Base-by-base conservation (phyloP, 805 yeast genomes). In the Cyberlindnera subsufficiens region DNA sequence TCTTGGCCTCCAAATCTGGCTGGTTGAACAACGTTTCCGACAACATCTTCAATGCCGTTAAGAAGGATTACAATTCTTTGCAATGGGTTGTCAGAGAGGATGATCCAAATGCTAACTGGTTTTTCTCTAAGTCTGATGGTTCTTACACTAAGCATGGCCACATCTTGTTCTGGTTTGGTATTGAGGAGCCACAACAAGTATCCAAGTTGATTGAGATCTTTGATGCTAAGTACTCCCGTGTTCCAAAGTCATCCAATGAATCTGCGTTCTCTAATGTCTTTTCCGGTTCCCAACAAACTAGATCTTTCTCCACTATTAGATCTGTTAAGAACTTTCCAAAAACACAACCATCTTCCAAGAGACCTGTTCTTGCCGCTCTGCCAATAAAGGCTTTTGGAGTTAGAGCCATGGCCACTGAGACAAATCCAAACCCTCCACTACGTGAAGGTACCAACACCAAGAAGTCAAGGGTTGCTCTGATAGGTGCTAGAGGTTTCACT, bases 1-100 rank as follows among this genome's bases (percentile, higher is more conserved):
- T 93, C 61, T 71, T 89, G 52, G 87, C 95, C 19, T 77, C 95
- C 18, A 82, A 85, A 62, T 76, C 84, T 42, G 98, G 98, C 37
- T 93, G 99, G 99, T 82, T 91, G 61, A 93, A 93, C 69, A 91
- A 91, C 52, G 96, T 93, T 42, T 85, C 96, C 45, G 99, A 93
- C 61, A 91, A 90, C 65, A 84, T 93, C 40, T 93, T 95, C 77
- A 76, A 74, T 42, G 80, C 95, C 14, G 74, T 93, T 55, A 79
- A 74, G 55, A 82, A 80, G 54, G 96, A 90, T 60, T 84, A 77
- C 64, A 54, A 72, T 30, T 64, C 81, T 6, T 72, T 93, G 56
- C 89, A 81, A 65, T 93, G 99, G 99, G 75, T 80, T 38, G 91
- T 88, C 38, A 75, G 80, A 54, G 98, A 93, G 65, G 90, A 85